A percentile compares a stretch with the other conserved stretches of the same genome.
phyloP scores from a whole-genome alignment of 2,329 filamentous ascomycete species.

The Elsinoe necatrix region DNA sequence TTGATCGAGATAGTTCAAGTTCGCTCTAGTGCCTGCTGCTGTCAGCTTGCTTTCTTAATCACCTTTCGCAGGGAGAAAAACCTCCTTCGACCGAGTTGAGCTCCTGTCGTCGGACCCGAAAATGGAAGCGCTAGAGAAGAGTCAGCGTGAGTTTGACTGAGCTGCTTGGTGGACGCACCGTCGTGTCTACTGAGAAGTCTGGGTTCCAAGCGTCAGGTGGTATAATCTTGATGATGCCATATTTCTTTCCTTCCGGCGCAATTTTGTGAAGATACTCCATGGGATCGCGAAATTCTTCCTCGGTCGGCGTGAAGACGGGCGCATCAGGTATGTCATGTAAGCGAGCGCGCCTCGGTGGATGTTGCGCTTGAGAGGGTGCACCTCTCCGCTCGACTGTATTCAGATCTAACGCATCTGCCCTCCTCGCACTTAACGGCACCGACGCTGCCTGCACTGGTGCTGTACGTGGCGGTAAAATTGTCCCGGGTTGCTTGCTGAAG shows the following conservation, averaged over 20 bases:
- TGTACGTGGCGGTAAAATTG: conserved; percentile 19
- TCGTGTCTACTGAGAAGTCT: conserved; percentile 90
- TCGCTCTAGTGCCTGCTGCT: conserved; percentile 68
- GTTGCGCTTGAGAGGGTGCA: conserved; percentile 35
- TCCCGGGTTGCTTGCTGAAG: conserved; percentile 13
- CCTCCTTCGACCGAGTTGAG: conserved; percentile 97
- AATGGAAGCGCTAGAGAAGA: conserved; percentile 73
- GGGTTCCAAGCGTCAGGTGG: conserved; percentile 92
- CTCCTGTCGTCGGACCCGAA: conserved; percentile 90
- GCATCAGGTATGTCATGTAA: conserved; percentile 83
- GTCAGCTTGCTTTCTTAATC: conserved; percentile 20
- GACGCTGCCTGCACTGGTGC: conserved; percentile 29
- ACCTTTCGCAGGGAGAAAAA: conserved; percentile 34
- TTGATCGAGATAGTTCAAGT: conserved; percentile 91
- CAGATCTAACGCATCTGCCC: conserved; percentile 66
- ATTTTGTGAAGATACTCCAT: conserved; percentile 93
- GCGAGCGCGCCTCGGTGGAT: conserved; percentile 58
- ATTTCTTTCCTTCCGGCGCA: conserved; percentile 72
- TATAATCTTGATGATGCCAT: conserved; percentile 91
- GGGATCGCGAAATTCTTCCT: conserved; percentile 91
- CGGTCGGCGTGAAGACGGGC: conserved; percentile 79
- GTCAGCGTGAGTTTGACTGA: conserved; percentile 23
- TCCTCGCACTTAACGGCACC: conserved; percentile 56
- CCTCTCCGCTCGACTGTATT: conserved; percentile 86
- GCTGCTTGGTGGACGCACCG: conserved; percentile 52